phyloP scores from a whole-genome alignment of 768 basidiomycete genomes.

The Suillus americanus region DNA sequence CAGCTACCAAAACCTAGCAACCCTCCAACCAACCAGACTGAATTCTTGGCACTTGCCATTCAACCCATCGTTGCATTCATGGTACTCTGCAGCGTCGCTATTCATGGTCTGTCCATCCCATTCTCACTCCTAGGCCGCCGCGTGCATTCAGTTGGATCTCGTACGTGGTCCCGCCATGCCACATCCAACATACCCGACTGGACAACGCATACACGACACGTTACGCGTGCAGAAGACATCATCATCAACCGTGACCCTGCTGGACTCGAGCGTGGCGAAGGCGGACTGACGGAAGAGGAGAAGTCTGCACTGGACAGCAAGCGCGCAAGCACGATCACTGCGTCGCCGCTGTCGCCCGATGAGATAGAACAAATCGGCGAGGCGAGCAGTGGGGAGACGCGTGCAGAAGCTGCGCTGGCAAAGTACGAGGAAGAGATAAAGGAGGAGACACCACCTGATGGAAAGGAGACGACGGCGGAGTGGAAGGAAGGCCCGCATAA shows the following conservation, averaged over 20 bases:
- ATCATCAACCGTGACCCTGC: constrained; percentile 80
- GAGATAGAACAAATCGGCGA: constrained; percentile 13
- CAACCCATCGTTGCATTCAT: constrained; percentile 95
- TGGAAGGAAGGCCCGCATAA: constrained; percentile 73
- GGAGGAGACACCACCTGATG: constrained; percentile 46
- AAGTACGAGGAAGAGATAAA: constrained; percentile 21
- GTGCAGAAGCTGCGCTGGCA: constrained; percentile 11
- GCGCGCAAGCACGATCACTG: constrained; percentile 16
- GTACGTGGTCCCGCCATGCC: constrained; percentile 86
- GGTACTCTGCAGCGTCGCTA: constrained; percentile 87
- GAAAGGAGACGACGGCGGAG: constrained; percentile 41
- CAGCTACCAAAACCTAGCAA: constrained; percentile 48
- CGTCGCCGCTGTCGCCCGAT: constrained; percentile 8
- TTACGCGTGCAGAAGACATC: constrained; percentile 72
- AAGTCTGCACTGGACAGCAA: constrained; percentile 27
- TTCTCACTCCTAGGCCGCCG: constrained; percentile 90
- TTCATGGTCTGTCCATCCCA: constrained; percentile 91
- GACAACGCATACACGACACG: constrained; percentile 73
- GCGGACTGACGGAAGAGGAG: constrained; percentile 27
- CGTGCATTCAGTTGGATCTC: constrained; percentile 75
- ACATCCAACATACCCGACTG: constrained; percentile 66
- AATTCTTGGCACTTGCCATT: constrained; percentile 70
- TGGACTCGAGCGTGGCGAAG: constrained; percentile 51
- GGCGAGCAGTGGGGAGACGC: constrained; percentile 5
- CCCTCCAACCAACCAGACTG: constrained; percentile 56